These are phyloP conservation scores for Artemisia princeps DNA, from an alignment of 140 eudicot species.

Conservation along the genomic window DNA sequence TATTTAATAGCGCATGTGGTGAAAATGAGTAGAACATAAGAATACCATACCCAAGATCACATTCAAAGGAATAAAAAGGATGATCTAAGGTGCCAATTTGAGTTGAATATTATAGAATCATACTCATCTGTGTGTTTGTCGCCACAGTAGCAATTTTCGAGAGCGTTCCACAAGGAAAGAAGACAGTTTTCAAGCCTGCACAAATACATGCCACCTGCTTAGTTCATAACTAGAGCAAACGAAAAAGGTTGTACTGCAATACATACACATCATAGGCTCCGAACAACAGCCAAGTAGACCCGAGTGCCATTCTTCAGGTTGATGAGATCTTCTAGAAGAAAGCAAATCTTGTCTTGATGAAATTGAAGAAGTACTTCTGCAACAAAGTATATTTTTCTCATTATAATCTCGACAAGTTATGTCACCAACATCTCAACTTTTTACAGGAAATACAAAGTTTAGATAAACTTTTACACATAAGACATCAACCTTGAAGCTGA, in stretches of 20 bases:
- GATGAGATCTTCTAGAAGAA: conserved; percentile 44
- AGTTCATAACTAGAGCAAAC: background rate
- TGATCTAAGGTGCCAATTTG: no score
- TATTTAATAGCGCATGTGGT: background rate
- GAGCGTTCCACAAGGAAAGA: conserved; percentile 89
- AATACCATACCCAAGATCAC: background rate
- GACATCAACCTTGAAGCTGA: conserved; percentile 57
- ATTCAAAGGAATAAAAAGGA: no score
- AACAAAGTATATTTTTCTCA: conserved; percentile 17
- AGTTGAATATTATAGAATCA: conserved; percentile 28
- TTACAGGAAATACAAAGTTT: background rate
- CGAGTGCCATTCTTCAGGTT: conserved; percentile 72
- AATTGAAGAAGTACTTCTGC: conserved; percentile 51
- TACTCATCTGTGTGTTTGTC: conserved; percentile 65
- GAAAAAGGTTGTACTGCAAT: background rate
- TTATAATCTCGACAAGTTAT: background rate
- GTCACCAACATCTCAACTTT: background rate
- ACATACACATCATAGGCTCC: conserved; percentile 88
- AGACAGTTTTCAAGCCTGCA: conserved; percentile 75
- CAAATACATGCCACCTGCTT: background rate
- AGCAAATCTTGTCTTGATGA: conserved; percentile 51
- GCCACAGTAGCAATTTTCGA: conserved; percentile 84
- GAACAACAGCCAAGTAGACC: conserved; percentile 95
- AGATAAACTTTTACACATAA: conserved; percentile 2
- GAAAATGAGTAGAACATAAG: background rate